Percentiles rank a stretch among this genome's conserved stretches.
These are phyloP conservation scores for Galeopsis tetrahit DNA, from an alignment of 257 asterid genomes.

Conservation along the genomic window DNA sequence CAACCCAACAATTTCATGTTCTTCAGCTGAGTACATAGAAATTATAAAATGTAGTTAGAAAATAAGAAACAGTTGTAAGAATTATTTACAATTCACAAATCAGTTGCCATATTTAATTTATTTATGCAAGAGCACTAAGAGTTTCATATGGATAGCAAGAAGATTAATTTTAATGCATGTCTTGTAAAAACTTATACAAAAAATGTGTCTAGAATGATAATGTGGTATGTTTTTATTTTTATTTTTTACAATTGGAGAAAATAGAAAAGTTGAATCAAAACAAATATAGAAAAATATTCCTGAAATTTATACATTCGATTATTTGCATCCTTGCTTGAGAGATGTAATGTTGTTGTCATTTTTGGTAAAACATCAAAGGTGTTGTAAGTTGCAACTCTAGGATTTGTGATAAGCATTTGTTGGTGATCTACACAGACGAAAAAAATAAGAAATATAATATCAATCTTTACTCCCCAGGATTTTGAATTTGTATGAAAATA, in stretches of 20 bases:
- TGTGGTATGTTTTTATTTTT: no score
- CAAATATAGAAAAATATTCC: not conserved
- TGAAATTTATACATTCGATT: conserved; percentile 60
- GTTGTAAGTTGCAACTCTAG: no score
- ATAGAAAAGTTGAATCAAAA: not conserved
- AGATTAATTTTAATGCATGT: no score
- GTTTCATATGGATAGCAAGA: no score
- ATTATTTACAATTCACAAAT: not conserved
- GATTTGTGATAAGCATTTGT: no score
- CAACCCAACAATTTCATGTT: not conserved
- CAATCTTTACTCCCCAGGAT: no score
- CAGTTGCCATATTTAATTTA: not conserved
- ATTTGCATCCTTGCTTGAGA: conserved; percentile 68
- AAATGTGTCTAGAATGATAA: no score
- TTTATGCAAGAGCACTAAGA: no score
- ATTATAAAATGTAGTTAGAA: not conserved
- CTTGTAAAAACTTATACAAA: no score
- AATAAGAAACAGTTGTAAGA: not conserved
- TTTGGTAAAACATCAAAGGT: conserved; percentile 66
- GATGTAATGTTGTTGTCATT: conserved; percentile 73
- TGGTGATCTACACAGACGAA: no score
- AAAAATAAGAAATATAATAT: no score
- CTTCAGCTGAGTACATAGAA: not conserved
- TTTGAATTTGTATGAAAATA: no score
- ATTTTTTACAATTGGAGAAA: conserved; percentile 5